These are phyloP conservation scores for Triangularia verruculosa DNA, from an alignment of 2,329 filamentous ascomycete species.

Conservation along the genomic window DNA sequence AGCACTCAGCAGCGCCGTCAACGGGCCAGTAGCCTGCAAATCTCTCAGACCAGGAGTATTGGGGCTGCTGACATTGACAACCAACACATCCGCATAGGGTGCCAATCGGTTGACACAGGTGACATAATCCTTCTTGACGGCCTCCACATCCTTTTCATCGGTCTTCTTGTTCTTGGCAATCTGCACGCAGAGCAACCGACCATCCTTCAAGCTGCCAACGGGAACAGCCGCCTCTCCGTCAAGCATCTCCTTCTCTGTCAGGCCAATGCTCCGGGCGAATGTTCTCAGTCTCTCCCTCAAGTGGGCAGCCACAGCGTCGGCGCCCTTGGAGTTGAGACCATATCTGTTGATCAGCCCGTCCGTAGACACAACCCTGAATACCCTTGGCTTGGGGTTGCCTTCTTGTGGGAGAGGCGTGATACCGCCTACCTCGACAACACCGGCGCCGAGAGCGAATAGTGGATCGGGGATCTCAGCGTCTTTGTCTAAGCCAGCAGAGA, in stretches of 20 bases:
- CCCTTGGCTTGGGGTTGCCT: slow-evolving; percentile 82
- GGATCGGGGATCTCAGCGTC: slow-evolving; percentile 83
- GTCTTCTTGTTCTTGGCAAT: slow-evolving; percentile 97
- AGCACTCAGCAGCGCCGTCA: slow-evolving; percentile 75
- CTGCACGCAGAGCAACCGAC: slow-evolving; percentile 82
- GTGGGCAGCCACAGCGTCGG: slow-evolving; percentile 77
- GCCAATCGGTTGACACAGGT: slow-evolving; percentile 81
- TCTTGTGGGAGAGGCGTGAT: slow-evolving; percentile 82
- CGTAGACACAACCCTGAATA: slow-evolving; percentile 80
- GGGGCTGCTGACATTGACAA: slow-evolving; percentile 95
- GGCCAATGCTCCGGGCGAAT: slow-evolving; percentile 69
- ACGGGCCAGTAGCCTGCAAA: slow-evolving; percentile 77
- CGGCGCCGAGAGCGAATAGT: slow-evolving; percentile 79
- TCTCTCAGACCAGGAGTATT: slow-evolving; percentile 91
- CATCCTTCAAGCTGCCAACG: slow-evolving; percentile 73
- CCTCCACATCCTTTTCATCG: slow-evolving; percentile 77
- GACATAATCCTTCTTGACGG: slow-evolving; percentile 79
- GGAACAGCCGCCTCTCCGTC: slow-evolving; percentile 73
- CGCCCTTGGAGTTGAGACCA: slow-evolving; percentile 88
- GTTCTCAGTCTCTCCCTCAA: slow-evolving; percentile 74
- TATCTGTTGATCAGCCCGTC: slow-evolving; percentile 94
- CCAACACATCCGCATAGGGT: slow-evolving; percentile 89
- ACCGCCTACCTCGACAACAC: slow-evolving; percentile 88
- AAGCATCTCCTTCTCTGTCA: slow-evolving; percentile 71
- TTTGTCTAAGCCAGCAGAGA: slow-evolving; percentile 95